Base-by-base conservation (phyloP, 768 basidiomycete genomes). In the Lyophyllum shimeji region DNA sequence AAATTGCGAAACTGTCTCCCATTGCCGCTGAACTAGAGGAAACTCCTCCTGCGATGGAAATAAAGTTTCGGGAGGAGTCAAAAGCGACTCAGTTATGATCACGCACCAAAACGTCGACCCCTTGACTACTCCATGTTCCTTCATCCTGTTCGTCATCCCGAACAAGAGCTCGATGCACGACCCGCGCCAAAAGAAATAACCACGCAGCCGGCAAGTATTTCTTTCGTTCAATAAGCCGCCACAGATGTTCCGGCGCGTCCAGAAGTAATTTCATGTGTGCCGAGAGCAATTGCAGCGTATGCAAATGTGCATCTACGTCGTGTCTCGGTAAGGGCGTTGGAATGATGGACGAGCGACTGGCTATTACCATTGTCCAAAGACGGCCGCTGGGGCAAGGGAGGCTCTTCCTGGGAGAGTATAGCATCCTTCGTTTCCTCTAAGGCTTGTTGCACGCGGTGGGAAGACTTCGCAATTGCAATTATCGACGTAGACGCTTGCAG, bases 211-310 rank as follows among this genome's bases (percentile, higher is more conserved):
- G 78, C 25, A 94, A 79, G 63, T 89, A 94, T 53, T 82, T 80
- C 64, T 89, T 87, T 50, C 82, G 77, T 64, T 95, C 91, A 55
- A 96, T 82, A 51, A 95, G 77, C 3, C 90, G 81, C 90, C 95
- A 97, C 20, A 97, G 71, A 70, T 94, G 87, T 68, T 97, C 95
- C 7, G 95, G 93, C 8, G 92, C 87, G 70, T 97, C 95, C 6
- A 97, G 73, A 17, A 97, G 79, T n/a, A 97, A 73, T 68, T 95
- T 96, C 64, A 97, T 79, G 65, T 96, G 93, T 0, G 93, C 92
- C 24, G 94, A 89, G 17, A 95, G 79, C 7, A 84, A 71, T 62
- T 93, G 92, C 40, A 94, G 64, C 12, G 81, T 75, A 54, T 81
- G 82, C 24, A 94, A 67, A 62, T 90, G 86, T 24, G 79, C 70